phyloP scores from a whole-genome alignment of 2,329 filamentous ascomycete species.

The Ophiostoma ips region DNA sequence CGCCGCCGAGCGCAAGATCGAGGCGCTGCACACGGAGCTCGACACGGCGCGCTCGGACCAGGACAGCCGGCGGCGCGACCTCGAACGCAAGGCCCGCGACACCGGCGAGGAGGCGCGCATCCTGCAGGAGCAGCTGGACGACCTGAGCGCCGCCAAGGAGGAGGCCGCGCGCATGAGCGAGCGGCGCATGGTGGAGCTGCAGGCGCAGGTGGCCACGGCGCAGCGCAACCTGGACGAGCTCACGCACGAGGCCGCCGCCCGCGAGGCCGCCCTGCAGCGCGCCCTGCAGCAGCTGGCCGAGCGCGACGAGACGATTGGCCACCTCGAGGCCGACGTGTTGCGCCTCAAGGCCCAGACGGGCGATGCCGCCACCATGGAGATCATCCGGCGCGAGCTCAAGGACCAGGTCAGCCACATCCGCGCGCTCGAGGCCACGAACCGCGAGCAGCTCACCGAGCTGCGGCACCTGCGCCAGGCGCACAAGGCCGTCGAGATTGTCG shows the following conservation, averaged over 20 bases:
- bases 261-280: slow-evolving; percentile 41
- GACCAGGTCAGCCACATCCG: slow-evolving; percentile 90
- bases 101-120: slow-evolving; percentile 58
- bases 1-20: slow-evolving; percentile 35
- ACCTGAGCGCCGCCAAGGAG: slow-evolving; percentile 47
- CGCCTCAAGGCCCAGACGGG: slow-evolving; percentile 74
- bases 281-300: slow-evolving; percentile 54
- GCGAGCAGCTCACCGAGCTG: slow-evolving; percentile 67
- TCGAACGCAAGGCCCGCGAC: slow-evolving; percentile 57
- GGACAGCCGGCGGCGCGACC: slow-evolving; percentile 44
- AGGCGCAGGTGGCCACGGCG: slow-evolving; percentile 34
- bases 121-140: slow-evolving; percentile 70
- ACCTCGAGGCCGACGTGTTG: slow-evolving; percentile 71
- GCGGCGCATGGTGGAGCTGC: slow-evolving; percentile 39
- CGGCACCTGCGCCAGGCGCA: slow-evolving; percentile 68
- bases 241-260: slow-evolving; percentile 41
- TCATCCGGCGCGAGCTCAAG: slow-evolving; percentile 76
- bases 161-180: slow-evolving; percentile 53
- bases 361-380: slow-evolving; percentile 69
- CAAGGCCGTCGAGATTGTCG: slow-evolving; percentile 82
- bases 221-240: slow-evolving; percentile 41
- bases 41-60: slow-evolving; percentile 35
- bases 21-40: slow-evolving; percentile 36
- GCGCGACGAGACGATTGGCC: slow-evolving; percentile 56
- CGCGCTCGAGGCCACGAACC: slow-evolving; percentile 63